These are phyloP conservation scores for Trametes versicolor DNA, from an alignment of 1,284 basidiomycete species.

Conservation along the genomic window DNA sequence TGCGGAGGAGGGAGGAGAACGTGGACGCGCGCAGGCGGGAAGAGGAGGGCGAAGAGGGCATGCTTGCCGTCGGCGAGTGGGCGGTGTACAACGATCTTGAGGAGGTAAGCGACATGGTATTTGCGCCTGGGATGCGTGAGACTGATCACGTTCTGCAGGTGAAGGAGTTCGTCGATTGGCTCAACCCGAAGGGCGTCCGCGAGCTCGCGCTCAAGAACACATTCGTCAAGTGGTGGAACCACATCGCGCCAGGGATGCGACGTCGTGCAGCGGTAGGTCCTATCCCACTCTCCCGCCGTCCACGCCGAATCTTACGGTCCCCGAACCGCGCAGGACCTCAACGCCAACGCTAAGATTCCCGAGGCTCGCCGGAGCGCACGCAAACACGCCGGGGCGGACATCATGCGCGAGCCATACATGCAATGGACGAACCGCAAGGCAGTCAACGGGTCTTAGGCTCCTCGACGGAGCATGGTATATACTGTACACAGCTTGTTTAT, in stretches of 20 bases:
- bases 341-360: conserved; percentile 69
- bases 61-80: conserved; percentile 86
- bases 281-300: not conserved
- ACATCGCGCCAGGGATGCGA: conserved; percentile 85
- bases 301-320: not conserved
- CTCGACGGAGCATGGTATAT: not conserved
- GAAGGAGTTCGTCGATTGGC: conserved; percentile 86
- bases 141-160: conserved; percentile 57
- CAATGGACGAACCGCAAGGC: conserved; percentile 83
- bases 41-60: conserved; percentile 82
- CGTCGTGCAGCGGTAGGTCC: conserved; percentile 74
- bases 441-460: conserved; percentile 47
- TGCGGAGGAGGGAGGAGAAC: conserved; percentile 65
- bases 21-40: conserved; percentile 67
- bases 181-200: conserved; percentile 91
- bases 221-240: conserved; percentile 86
- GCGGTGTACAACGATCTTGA: conserved; percentile 88
- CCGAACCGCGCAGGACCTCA: conserved; percentile 64
- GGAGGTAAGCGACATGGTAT: conserved; percentile 63
- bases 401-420: conserved; percentile 84
- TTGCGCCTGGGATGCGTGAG: too few species aligned
- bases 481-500: conserved; percentile 6
- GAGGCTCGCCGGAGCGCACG: conserved; percentile 83
- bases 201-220: conserved; percentile 86
- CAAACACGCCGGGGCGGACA: conserved; percentile 68